phyloP scores from a whole-genome alignment of 1,284 basidiomycete species.

The Sporisorium iseilematis-ciliati region DNA sequence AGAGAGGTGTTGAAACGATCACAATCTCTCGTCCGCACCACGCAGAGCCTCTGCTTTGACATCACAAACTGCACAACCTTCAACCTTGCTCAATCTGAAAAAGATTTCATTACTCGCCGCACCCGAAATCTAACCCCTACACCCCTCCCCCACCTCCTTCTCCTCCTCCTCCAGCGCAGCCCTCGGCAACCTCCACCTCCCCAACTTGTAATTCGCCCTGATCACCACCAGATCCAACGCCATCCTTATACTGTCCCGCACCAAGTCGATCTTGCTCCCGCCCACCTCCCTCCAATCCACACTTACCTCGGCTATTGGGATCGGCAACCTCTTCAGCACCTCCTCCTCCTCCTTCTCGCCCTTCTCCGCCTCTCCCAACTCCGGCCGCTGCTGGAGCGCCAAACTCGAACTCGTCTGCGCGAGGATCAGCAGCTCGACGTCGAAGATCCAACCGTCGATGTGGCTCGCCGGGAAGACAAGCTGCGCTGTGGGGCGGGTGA shows the following conservation, averaged over 20 bases:
- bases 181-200: constrained; percentile 71
- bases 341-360: constrained; percentile 11
- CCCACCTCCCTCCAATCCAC: constrained; percentile 92
- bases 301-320: constrained; percentile 83
- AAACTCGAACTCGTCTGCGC: constrained; percentile 72
- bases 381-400: constrained; percentile 4
- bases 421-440: constrained; percentile 91
- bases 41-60: background rate
- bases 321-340: constrained; percentile 74
- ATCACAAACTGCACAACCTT: background rate
- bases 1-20: too few species aligned
- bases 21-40: background rate
- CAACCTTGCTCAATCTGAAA: too few species aligned
- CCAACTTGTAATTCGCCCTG: constrained; percentile 82
- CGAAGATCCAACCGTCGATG: constrained; percentile 83
- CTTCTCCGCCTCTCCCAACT: background rate
- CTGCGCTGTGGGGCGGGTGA: constrained; percentile 81
- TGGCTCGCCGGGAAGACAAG: constrained; percentile 78
- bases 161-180: constrained; percentile 8
- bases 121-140: too few species aligned
- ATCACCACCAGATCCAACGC: constrained; percentile 85
- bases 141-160: background rate
- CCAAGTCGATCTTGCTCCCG: constrained; percentile 88
- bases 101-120: too few species aligned
- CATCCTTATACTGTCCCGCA: constrained; percentile 87